Percentiles rank a stretch among this genome's conserved stretches.
Evolutionary conservation across 495 filamentous ascomycete genomes (phyloP).

Genomic region (Aspergillus homomorphus): DNA sequence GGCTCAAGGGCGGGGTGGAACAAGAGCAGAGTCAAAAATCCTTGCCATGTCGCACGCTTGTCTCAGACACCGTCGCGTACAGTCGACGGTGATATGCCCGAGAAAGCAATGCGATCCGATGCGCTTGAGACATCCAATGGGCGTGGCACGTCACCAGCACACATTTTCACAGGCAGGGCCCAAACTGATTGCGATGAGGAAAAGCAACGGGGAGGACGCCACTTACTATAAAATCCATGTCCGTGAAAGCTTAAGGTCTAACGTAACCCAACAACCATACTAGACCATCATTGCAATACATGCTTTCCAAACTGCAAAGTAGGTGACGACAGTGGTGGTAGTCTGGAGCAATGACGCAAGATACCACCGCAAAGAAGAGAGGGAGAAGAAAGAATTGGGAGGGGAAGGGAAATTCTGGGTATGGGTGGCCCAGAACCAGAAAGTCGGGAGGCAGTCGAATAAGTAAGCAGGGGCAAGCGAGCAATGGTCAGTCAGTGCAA

Average conservation of each 20-base stretch:
- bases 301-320: conserved; percentile 24
- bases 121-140: background rate
- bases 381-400: background rate
- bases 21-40: conserved; percentile 5
- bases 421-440: conserved; percentile 1
- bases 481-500: conserved; percentile 3
- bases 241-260: conserved; percentile 29
- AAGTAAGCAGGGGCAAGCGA: conserved; percentile 1
- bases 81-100: background rate
- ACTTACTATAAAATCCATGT: conserved; percentile 52
- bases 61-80: background rate
- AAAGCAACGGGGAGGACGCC: conserved; percentile 1
- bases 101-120: background rate
- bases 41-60: conserved; percentile 2
- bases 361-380: conserved; percentile 2
- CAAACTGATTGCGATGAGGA: background rate
- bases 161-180: background rate
- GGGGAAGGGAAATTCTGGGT: background rate
- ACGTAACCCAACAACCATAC: conserved; percentile 26
- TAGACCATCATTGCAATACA: conserved; percentile 40
- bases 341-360: conserved; percentile 19
- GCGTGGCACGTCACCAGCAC: background rate
- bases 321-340: conserved; percentile 4
- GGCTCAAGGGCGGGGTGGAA: conserved; percentile 4
- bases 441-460: conserved; percentile 1